Evolutionary conservation across 2,329 filamentous ascomycete genomes (phyloP), one percentile per base, ranked within the genome.

Genomic region (Pseudocercospora cruenta): DNA sequence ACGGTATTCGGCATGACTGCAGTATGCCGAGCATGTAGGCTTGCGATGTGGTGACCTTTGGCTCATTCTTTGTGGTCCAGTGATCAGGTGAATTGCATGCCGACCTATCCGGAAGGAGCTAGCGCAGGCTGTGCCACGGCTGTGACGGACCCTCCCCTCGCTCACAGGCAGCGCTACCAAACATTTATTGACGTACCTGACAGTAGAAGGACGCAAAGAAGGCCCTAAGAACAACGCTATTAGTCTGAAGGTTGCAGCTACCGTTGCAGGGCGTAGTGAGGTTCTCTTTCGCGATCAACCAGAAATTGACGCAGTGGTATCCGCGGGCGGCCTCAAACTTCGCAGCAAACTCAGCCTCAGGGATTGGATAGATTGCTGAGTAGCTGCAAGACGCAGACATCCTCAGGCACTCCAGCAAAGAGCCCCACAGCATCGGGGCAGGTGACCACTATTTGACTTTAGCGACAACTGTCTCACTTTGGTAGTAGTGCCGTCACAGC

Each of bases 261-360:
- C 19, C n/a, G 21, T 26, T 24, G 24, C 49, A 53, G 49, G 49
- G 49, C 22, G 49, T 53, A 47, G 45, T 47, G 45, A 19, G 45
- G 1, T 12, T 19, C 45, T 22, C n/a, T 10, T 47, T 47, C n/a
- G n/a, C 6, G 21, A 22, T 47, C 21, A 22, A 47, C n/a, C n/a
- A 47, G 45, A 47, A 47, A 47, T 19, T 47, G 7, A 19, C 22
- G 49, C 49, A 53, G 22, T 26, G 10, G 51, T n/a, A 26, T 54
- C 21, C 51, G 51, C 51, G 33, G 57, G 33, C 57, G 57, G 57
- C 57, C 57, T 45, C 57, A 45, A 59, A 22, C 14, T n/a, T 21
- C 51, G 16, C 19, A n/a, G 31, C 55, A 59, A 45, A 59, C 57
- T 45, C 57, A 26, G 57, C 57, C 39, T 45, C 57, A 22, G 57